Evolutionary conservation across 179 eudicot species (phyloP).

Genomic region (Camellia oleifera): DNA sequence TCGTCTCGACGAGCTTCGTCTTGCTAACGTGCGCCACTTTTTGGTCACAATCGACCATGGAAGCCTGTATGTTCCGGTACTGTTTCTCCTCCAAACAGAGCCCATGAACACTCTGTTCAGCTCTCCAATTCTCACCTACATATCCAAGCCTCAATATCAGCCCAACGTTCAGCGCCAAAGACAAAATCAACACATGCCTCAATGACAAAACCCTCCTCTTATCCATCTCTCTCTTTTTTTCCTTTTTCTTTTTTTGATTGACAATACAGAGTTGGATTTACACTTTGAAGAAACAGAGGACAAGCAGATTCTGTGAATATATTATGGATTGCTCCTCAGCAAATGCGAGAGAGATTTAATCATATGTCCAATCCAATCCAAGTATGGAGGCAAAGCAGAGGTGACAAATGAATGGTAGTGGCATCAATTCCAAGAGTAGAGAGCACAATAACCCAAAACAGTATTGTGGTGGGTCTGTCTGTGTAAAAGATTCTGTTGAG

Average conservation of each 20-base stretch:
- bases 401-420: background rate
- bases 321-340: background rate
- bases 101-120: constrained; percentile 31
- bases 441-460: background rate
- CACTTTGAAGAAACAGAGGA: background rate
- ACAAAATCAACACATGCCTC: constrained; percentile 47
- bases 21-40: constrained; percentile 16
- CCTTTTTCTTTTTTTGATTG: background rate
- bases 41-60: constrained; percentile 8
- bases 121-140: constrained; percentile 32
- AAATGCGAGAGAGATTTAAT: background rate
- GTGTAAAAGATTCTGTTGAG: background rate
- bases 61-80: background rate
- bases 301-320: background rate
- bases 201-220: constrained; percentile 21
- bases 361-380: background rate
- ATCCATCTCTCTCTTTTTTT: constrained; percentile 2
- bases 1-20: background rate
- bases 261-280: background rate
- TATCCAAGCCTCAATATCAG: constrained; percentile 40
- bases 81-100: constrained; percentile 31
- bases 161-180: constrained; percentile 59
- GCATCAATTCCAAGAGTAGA: background rate
- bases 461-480: background rate
- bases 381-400: background rate